Percentiles rank a stretch among this genome's conserved stretches.
These are phyloP conservation scores for Entamoeba dispar DNA, from an alignment of 208 protist genomes.

Conservation along the genomic window DNA sequence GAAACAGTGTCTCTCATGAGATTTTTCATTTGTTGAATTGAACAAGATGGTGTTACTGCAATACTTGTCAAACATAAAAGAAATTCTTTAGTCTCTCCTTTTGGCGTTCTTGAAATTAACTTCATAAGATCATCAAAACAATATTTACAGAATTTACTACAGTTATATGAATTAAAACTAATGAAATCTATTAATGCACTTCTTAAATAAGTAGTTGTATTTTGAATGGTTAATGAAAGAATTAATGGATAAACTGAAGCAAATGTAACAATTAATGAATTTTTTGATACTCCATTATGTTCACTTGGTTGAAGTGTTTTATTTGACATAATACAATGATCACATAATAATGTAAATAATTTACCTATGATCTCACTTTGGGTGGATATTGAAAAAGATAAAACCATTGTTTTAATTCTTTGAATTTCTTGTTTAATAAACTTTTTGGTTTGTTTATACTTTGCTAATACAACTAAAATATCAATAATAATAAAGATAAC, in stretches of 20 bases:
- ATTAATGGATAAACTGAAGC: not conserved
- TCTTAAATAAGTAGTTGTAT: not conserved
- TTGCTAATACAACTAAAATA: not conserved
- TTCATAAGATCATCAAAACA: not conserved
- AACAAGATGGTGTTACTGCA: not conserved
- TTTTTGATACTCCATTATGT: not conserved
- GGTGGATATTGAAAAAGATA: not conserved
- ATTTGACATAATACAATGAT: not conserved
- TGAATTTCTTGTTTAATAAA: not conserved
- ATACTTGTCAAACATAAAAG: not conserved
- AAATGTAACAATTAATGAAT: not conserved
- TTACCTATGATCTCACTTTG: not conserved
- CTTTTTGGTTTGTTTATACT: not conserved
- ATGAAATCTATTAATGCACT: not conserved
- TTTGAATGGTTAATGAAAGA: not conserved
- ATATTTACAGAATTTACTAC: not conserved
- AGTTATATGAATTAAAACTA: not conserved
- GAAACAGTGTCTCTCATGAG: not conserved
- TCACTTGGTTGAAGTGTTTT: not conserved
- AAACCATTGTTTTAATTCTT: not conserved
- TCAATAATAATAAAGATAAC: not conserved
- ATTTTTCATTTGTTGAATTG: not conserved
- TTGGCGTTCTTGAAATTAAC: not conserved
- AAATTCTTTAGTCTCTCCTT: not conserved
- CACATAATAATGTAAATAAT: not conserved